phyloP scores from a whole-genome alignment of 352 stramenopile genomes.

The Phytophthora aleatoria region DNA sequence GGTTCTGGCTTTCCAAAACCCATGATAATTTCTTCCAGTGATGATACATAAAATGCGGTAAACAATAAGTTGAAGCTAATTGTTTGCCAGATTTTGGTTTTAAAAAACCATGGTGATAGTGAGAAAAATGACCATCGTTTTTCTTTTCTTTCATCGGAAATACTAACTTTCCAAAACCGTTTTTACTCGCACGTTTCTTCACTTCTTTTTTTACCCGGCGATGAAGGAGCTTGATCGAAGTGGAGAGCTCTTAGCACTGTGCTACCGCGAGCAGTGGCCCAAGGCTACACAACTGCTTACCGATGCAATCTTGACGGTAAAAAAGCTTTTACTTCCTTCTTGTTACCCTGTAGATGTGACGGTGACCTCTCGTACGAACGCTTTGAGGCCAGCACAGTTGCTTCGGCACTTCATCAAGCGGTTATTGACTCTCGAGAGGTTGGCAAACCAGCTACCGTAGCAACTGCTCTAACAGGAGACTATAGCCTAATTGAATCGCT shows the following conservation, averaged over 20 bases:
- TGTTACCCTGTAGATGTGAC: neutral
- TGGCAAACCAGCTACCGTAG: neutral
- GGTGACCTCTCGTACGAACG: neutral
- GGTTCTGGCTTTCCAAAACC: no score
- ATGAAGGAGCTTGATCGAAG: constrained; percentile 42
- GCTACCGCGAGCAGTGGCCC: constrained; percentile 43
- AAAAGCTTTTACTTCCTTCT: neutral
- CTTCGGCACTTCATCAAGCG: constrained; percentile 35
- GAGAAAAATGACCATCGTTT: no score
- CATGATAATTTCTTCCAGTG: no score
- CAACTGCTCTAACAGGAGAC: neutral
- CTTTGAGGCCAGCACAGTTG: constrained; percentile 21
- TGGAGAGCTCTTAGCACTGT: constrained; percentile 45
- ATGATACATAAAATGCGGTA: no score
- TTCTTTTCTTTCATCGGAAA: no score
- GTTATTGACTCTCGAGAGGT: constrained; percentile 33
- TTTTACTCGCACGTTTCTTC: neutral
- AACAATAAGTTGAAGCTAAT: no score
- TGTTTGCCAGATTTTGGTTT: no score
- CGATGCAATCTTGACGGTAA: constrained; percentile 23
- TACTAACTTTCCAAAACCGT: neutral
- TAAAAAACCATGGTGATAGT: no score
- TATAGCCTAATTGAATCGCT: neutral
- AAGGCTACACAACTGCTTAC: constrained; percentile 26
- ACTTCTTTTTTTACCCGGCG: constrained; percentile 9